A percentile compares a stretch with the other conserved stretches of the same genome.
These are phyloP conservation scores for Podaxis sp. DNA, from an alignment of 768 basidiomycete species.

Conservation along the genomic window DNA sequence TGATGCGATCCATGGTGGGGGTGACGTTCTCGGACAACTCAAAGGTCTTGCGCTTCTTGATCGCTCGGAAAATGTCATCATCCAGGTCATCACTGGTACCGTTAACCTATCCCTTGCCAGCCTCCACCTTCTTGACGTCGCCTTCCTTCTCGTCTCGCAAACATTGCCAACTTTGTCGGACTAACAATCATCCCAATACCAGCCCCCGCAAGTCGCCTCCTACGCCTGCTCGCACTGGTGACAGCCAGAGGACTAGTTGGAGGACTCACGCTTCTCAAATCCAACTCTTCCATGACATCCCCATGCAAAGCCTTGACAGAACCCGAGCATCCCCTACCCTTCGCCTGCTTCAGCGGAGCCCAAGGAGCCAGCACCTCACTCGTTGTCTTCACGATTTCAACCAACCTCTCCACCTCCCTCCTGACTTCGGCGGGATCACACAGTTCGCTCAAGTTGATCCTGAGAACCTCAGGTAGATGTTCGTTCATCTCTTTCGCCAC, in stretches of 20 bases:
- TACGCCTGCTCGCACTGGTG: slow-evolving; percentile 21
- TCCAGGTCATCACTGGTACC: slow-evolving; percentile 25
- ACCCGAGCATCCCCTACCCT: slow-evolving; percentile 18
- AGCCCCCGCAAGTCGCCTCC: slow-evolving; percentile 17
- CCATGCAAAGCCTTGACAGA: slow-evolving; percentile 8
- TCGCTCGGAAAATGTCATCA: slow-evolving; percentile 20
- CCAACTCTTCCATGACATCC: slow-evolving; percentile 12
- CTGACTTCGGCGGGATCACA: slow-evolving; percentile 43
- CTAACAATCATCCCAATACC: slow-evolving; percentile 22
- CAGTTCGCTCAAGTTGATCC: slow-evolving; percentile 39
- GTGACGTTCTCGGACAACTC: slow-evolving; percentile 18
- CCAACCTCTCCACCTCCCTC: slow-evolving; percentile 55
- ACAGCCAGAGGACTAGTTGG: slow-evolving; percentile 36
- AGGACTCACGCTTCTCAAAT: slow-evolving; percentile 26
- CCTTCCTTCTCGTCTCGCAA: slow-evolving; percentile 28
- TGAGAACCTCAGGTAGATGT: slow-evolving; percentile 50
- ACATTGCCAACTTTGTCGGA: slow-evolving; percentile 22
- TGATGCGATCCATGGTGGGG: slow-evolving; percentile 21
- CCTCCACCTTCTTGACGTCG: slow-evolving; percentile 4
- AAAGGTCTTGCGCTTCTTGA: slow-evolving; percentile 23
- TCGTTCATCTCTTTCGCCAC: slow-evolving; percentile 58
- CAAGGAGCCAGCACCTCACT: slow-evolving; percentile 30
- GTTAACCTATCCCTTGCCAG: slow-evolving; percentile 18
- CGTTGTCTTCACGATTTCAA: slow-evolving; percentile 45
- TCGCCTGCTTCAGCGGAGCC: slow-evolving; percentile 35